Percentiles rank a stretch among this genome's conserved stretches.
These are phyloP conservation scores for Pseudotulostoma volvatum DNA, from an alignment of 495 filamentous ascomycete genomes.

Conservation along the genomic window DNA sequence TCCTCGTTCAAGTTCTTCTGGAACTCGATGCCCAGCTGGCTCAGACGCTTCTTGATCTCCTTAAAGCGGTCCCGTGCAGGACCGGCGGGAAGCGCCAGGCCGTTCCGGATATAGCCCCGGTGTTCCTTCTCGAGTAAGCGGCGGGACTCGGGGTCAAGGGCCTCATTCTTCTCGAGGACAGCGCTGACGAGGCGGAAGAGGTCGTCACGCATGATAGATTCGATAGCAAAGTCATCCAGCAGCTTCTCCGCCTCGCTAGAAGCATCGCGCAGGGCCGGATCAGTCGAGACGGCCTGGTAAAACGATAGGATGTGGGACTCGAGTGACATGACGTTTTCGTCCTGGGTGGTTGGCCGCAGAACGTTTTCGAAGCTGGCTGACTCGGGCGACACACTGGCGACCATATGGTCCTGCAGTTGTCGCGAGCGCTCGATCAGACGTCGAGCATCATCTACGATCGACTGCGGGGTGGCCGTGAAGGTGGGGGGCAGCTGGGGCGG, in stretches of 20 bases:
- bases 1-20: conserved; percentile 57
- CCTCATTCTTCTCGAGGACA: conserved; percentile 39
- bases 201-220: conserved; percentile 52
- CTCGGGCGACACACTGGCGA: conserved; percentile 44
- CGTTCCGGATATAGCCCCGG: conserved; percentile 48
- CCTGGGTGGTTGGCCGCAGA: conserved; percentile 44
- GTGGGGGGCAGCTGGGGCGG: conserved; percentile 74
- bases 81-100: conserved; percentile 43
- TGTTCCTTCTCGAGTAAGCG: conserved; percentile 52
- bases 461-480: conserved; percentile 68
- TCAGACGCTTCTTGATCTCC: conserved; percentile 56
- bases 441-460: conserved; percentile 62
- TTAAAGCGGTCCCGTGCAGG: conserved; percentile 48
- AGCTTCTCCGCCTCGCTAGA: conserved; percentile 52
- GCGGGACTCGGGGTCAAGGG: conserved; percentile 46
- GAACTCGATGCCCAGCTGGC: conserved; percentile 47
- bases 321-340: conserved; percentile 48
- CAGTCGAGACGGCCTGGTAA: conserved; percentile 63
- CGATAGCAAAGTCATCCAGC: conserved; percentile 50
- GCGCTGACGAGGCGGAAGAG: conserved; percentile 46
- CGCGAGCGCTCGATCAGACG: conserved; percentile 52
- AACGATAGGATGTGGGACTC: conserved; percentile 50
- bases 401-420: conserved; percentile 56
- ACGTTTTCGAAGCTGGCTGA: conserved; percentile 51
- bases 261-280: conserved; percentile 53